Percentiles rank a stretch among this genome's conserved stretches.
Conservation (phyloP, 805 yeast species). For the Wickerhamomyces strasburgensis region DNA sequence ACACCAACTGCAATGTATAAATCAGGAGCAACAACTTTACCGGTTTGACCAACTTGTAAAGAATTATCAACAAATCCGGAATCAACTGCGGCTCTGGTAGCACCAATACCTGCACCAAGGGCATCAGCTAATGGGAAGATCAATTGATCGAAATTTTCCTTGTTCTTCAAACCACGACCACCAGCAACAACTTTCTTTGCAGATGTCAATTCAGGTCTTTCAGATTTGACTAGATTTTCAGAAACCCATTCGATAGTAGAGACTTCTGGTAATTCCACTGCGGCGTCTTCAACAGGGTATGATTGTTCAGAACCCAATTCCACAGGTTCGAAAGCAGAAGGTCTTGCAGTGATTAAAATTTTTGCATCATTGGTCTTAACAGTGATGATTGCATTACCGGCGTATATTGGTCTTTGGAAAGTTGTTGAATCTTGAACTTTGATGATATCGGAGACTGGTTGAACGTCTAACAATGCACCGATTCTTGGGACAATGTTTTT, state of each 20-base stretch:
- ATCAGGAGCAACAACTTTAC: constrained; percentile 96
- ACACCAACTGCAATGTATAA: constrained; percentile 90
- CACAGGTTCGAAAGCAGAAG: constrained; percentile 68
- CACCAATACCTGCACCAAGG: constrained; percentile 96
- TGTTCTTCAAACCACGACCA: constrained; percentile 89
- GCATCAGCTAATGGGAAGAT: constrained; percentile 81
- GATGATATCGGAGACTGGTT: constrained; percentile 81
- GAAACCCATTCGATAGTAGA: constrained; percentile 60
- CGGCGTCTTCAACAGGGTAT: constrained; percentile 44
- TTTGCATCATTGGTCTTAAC: constrained; percentile 64
- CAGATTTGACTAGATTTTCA: constrained; percentile 69
- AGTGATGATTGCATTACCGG: constrained; percentile 89
- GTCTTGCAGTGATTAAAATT: constrained; percentile 72
- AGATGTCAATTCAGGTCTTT: constrained; percentile 86
- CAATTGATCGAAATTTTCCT: constrained; percentile 75
- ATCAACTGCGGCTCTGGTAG: constrained; percentile 97
- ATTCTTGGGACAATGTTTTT: constrained; percentile 82
- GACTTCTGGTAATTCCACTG: constrained; percentile 28
- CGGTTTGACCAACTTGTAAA: constrained; percentile 96
- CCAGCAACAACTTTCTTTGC: constrained; percentile 84
- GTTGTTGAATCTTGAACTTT: constrained; percentile 62
- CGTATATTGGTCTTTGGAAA: constrained; percentile 90
- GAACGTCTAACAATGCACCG: constrained; percentile 79
- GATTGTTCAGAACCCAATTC: constrained; percentile 30
- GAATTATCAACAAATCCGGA: constrained; percentile 95